Conservation (phyloP, 306 rosid genomes). For the Sophora flavescens region DNA sequence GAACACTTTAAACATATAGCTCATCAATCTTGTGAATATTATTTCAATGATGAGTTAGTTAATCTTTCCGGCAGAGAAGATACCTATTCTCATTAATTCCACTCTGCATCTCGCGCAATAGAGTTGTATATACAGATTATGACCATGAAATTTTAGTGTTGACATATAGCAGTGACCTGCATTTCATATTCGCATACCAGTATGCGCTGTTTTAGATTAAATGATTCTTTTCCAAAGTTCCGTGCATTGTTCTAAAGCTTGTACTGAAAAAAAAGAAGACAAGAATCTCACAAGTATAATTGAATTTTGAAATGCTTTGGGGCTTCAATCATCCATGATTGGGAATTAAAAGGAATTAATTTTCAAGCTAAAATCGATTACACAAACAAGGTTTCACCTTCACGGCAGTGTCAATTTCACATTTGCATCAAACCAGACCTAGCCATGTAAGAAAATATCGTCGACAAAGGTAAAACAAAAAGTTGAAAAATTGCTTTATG, state of each 20-base stretch:
- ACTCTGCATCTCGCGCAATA: not conserved
- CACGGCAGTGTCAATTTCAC: too few relatives aligned
- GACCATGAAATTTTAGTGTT: not conserved
- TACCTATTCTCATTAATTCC: not conserved
- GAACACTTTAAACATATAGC: not conserved
- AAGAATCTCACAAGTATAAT: not conserved
- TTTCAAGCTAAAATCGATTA: too few relatives aligned
- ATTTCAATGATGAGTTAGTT: too few relatives aligned
- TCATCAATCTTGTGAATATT: too few relatives aligned
- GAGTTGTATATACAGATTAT: not conserved
- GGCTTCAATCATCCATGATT: not conserved
- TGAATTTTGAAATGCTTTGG: not conserved
- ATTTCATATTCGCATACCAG: not conserved
- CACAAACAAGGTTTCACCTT: too few relatives aligned
- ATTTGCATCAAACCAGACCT: slow-evolving; percentile 29
- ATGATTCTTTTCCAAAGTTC: not conserved
- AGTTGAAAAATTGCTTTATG: slow-evolving; percentile 38
- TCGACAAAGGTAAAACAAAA: slow-evolving; percentile 25
- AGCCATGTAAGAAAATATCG: slow-evolving; percentile 12
- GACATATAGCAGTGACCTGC: not conserved
- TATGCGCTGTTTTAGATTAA: not conserved
- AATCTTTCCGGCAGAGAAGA: too few relatives aligned
- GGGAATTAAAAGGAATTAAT: not conserved
- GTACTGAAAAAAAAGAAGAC: not conserved
- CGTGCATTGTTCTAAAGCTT: not conserved